Base-by-base conservation (phyloP, 345 rosid species). In the Salix purpurea region DNA sequence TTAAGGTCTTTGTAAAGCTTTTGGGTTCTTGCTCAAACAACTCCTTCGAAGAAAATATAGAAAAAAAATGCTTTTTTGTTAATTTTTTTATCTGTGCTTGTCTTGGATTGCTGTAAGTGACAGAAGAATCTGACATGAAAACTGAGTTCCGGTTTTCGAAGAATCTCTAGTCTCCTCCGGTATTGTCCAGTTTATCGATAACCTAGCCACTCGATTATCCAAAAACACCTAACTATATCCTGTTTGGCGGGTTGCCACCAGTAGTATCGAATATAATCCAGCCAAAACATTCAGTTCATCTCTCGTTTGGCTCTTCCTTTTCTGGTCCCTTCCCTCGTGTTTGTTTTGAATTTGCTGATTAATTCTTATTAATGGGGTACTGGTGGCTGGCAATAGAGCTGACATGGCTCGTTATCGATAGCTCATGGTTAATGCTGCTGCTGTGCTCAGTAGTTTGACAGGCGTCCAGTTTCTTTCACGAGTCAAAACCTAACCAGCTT, bases 131-230 rank as follows among this genome's bases (percentile, higher is more conserved):
- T 24, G 9, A 15, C 67, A 58, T 64, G 8, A 48, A 54, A 77
- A 54, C 71, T 37, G 21, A 26, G 70, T 69, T 68, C 61, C 77
- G 65, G 36, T 60, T 75, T 39, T 76, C 67, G 65, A 78, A 64
- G 74, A 74, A 67, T 79, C 73, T 58, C 78, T 70, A 72, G 72
- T 16, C 23, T 34, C 60, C 44, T 34, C 69, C 44, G 48, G n/a
- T 39, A n/a, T 70, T 24, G 3, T 36, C 71, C 21, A 56, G 68
- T 0, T 12, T 4, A n/a, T 52, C 72, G 72, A 65, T 39, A 70
- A 28, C 3, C 13, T 65, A 37, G 68, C 40, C 68, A 16, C 21
- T 65, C 40, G 36, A 6, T 7, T 15, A 32, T 15, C n/a, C 40
- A 65, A 14, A 15, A 65, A 65, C 62, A n/a, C 14, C 62, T 7